These are phyloP conservation scores for Smittium culicis DNA, from an alignment of 371 early-diverging fungal species.

Conservation along the genomic window DNA sequence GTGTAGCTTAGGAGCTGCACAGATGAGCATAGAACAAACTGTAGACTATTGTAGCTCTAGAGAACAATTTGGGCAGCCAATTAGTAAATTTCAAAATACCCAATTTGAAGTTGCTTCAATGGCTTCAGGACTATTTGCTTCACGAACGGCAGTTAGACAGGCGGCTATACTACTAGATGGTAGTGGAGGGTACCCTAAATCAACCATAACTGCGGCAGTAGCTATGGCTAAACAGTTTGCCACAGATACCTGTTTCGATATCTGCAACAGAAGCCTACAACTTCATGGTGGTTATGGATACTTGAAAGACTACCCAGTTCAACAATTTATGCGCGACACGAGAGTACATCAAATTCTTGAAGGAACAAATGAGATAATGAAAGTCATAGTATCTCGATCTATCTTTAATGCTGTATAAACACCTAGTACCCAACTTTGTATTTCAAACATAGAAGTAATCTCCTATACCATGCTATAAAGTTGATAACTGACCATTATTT, in stretches of 20 bases:
- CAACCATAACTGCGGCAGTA: slow-evolving; percentile 26
- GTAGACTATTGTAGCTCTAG: slow-evolving; percentile 39
- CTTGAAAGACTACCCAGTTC: slow-evolving; percentile 41
- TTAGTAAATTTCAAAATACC: slow-evolving; percentile 36
- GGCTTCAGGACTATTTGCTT: slow-evolving; percentile 36
- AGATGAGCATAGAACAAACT: slow-evolving; percentile 37
- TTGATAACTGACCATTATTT: no score
- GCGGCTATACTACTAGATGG: slow-evolving; percentile 41
- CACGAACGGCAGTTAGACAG: slow-evolving; percentile 41
- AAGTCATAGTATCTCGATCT: slow-evolving; percentile 35
- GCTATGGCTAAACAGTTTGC: slow-evolving; percentile 40
- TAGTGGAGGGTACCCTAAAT: no score
- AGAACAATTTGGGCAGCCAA: slow-evolving; percentile 39
- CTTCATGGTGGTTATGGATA: slow-evolving; percentile 48
- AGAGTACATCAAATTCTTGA: slow-evolving; percentile 47
- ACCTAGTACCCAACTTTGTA: background rate
- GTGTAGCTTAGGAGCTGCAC: slow-evolving; percentile 47
- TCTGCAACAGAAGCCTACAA: slow-evolving; percentile 34
- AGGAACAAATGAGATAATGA: slow-evolving; percentile 48
- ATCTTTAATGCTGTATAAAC: slow-evolving; percentile 13
- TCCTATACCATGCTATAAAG: no score
- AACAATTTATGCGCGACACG: slow-evolving; percentile 42
- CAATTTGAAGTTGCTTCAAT: slow-evolving; percentile 50
- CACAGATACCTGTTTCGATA: slow-evolving; percentile 41
- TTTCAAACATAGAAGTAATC: no score